These are phyloP conservation scores for Lipomyces orientalis DNA, from an alignment of 805 yeast species.

Conservation along the genomic window DNA sequence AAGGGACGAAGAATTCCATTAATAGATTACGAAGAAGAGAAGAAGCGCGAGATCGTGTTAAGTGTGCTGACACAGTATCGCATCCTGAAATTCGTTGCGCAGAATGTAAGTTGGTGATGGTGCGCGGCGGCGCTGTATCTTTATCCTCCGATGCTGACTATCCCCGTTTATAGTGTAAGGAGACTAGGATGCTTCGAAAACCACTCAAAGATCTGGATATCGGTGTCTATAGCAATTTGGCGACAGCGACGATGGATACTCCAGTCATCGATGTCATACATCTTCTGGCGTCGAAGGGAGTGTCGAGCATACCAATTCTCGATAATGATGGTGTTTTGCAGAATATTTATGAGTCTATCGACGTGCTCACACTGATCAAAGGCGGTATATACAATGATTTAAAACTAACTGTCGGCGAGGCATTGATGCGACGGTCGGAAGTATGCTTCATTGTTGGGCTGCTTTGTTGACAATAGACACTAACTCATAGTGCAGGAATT, in stretches of 20 bases:
- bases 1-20: slow-evolving; percentile 92
- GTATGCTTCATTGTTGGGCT: neutral
- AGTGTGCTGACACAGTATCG: slow-evolving; percentile 95
- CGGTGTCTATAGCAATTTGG: slow-evolving; percentile 63
- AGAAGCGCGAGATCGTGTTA: slow-evolving; percentile 91
- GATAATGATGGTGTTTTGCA: slow-evolving; percentile 72
- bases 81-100: slow-evolving; percentile 90
- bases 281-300: slow-evolving; percentile 74
- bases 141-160: slow-evolving; percentile 65
- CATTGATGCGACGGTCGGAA: slow-evolving; percentile 88
- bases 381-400: slow-evolving; percentile 93
- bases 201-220: slow-evolving; percentile 74
- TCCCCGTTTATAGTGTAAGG: slow-evolving; percentile 66
- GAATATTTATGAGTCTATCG: slow-evolving; percentile 95
- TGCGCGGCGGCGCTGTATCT: neutral
- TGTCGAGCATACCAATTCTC: slow-evolving; percentile 90
- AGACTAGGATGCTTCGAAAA: slow-evolving; percentile 78
- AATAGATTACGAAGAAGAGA: slow-evolving; percentile 91
- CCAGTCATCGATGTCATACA: slow-evolving; percentile 95
- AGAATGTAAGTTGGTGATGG: slow-evolving; percentile 54
- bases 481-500: slow-evolving; percentile 58
- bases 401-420: slow-evolving; percentile 92
- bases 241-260: slow-evolving; percentile 84
- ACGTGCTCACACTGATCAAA: slow-evolving; percentile 87
- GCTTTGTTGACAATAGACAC: neutral